Evolutionary conservation across 805 yeast species (phyloP), one percentile per base, ranked within the genome.

Genomic region (Hanseniaspora singularis): DNA sequence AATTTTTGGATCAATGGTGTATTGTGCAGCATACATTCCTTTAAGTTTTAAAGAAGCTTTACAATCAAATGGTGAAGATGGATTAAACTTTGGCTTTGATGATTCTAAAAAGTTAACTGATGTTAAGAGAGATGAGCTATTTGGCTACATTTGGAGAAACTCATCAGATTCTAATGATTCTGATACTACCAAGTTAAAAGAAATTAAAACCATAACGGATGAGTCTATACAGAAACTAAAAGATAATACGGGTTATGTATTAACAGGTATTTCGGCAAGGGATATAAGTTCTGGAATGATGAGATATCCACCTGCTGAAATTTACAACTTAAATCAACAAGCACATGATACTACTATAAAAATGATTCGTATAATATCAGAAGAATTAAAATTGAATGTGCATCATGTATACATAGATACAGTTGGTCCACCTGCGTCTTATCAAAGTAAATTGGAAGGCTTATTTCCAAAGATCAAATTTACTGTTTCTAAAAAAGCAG

Each of bases 1-100:
- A 0, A 96, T 94, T 0, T 57, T 94, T 33, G 98, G 98, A 0
- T 94, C 97, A 0, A 92, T 92, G 98, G 98, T 92, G 1, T 92
- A 92, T 58, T 95, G 95, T 3, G 68, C 86, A 6, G 78, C 92
- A 3, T 92, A 86, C 58, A 79, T 94, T 52, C 48, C 48, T 3
- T 36, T 22, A 18, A 3, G 19, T 7, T 44, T 44, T 15, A 16
- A 15, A 4, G 39, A 44, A 2, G 31, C 34, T 20, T 22, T 47
- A 18, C 40, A 40, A 33, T 63, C 78, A 11, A 69, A 71, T 40
- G 61, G 65, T 0, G 82, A 74, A 49, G 65, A 64, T 51, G 58
- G 70, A 16, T 69, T 81, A 42, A 71, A 73, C 22, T 80, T 75
- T 53, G 96, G 87, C 14, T 92, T 92, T 64, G 95, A 89, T 10